These are phyloP conservation scores for Hirsutella thompsonii DNA, from an alignment of 2,329 filamentous ascomycete genomes.

Conservation along the genomic window DNA sequence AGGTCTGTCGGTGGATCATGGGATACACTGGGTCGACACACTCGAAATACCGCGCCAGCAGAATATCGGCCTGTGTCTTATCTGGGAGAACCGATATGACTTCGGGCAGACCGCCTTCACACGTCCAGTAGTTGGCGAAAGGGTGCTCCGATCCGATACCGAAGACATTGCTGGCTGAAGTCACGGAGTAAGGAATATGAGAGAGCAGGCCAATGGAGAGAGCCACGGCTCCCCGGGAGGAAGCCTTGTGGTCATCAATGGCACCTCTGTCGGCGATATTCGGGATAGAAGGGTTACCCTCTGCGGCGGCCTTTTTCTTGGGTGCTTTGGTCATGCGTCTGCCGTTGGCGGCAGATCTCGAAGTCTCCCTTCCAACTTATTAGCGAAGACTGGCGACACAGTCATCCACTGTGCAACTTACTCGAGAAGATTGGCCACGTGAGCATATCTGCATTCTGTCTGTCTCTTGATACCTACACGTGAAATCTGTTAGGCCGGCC, in stretches of 20 bases:
- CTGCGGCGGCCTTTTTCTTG: slow-evolving; percentile 34
- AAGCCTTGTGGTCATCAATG: slow-evolving; percentile 26
- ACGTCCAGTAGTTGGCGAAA: slow-evolving; percentile 79
- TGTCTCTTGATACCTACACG: slow-evolving; percentile 59
- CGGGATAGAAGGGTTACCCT: slow-evolving; percentile 29
- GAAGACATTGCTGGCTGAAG: slow-evolving; percentile 64
- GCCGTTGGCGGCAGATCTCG: slow-evolving; percentile 36
- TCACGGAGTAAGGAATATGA: slow-evolving; percentile 58
- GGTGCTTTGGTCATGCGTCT: slow-evolving; percentile 44
- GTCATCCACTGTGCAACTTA: slow-evolving; percentile 25
- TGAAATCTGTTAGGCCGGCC: slow-evolving; percentile 10
- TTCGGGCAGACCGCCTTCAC: slow-evolving; percentile 60
- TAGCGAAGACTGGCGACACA: slow-evolving; percentile 3
- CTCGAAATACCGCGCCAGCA: slow-evolving; percentile 51
- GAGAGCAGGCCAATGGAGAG: slow-evolving; percentile 52
- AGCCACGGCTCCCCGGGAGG: slow-evolving; percentile 37
- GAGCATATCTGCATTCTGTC: slow-evolving; percentile 62
- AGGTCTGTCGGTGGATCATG: slow-evolving; percentile 63
- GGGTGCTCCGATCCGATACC: slow-evolving; percentile 69
- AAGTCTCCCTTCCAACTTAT: slow-evolving; percentile 36
- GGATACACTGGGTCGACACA: slow-evolving; percentile 71
- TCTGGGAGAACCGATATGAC: slow-evolving; percentile 64
- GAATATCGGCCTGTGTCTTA: slow-evolving; percentile 62
- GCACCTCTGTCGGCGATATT: slow-evolving; percentile 44
- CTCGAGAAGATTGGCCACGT: slow-evolving; percentile 66